Evolutionary conservation across 805 yeast genomes (phyloP).

Genomic region (Candida montana): DNA sequence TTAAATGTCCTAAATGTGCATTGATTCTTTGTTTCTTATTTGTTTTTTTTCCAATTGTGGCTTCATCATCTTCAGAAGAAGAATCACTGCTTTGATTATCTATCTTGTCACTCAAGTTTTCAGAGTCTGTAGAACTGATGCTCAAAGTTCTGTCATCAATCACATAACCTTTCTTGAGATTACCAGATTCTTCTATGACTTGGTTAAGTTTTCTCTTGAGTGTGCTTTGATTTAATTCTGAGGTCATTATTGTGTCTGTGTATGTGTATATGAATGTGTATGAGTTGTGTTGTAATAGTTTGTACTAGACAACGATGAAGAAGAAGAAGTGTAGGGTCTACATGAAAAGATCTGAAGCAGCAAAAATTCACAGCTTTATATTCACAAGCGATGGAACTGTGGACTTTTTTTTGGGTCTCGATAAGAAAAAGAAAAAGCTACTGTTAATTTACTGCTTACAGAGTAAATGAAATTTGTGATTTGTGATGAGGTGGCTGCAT

Average conservation of each 20-base stretch:
- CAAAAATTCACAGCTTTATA: too few species aligned
- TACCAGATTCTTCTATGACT: neutral
- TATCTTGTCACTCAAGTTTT: slow-evolving; percentile 18
- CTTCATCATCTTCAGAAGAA: slow-evolving; percentile 6
- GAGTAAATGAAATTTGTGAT: too few species aligned
- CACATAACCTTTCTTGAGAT: neutral
- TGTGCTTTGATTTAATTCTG: neutral
- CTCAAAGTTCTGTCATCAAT: slow-evolving; percentile 20
- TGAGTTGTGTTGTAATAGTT: too few species aligned
- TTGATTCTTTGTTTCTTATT: neutral
- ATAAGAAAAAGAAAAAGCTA: too few species aligned
- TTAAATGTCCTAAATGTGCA: neutral
- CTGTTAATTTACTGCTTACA: too few species aligned
- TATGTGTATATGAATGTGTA: neutral
- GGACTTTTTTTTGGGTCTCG: too few species aligned
- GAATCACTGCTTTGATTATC: slow-evolving; percentile 10
- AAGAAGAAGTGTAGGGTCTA: too few species aligned
- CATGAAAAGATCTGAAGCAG: too few species aligned
- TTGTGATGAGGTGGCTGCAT: too few species aligned
- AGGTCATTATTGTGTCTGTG: neutral
- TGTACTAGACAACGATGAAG: too few species aligned
- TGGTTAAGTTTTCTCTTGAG: slow-evolving; percentile 18
- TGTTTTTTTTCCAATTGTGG: neutral
- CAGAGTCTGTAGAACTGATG: slow-evolving; percentile 18
- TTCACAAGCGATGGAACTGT: too few species aligned